A percentile compares a stretch with the other conserved stretches of the same genome.
These are phyloP conservation scores for Haematococcus sp. DNA, from an alignment of 139 green algal species.

Conservation along the genomic window DNA sequence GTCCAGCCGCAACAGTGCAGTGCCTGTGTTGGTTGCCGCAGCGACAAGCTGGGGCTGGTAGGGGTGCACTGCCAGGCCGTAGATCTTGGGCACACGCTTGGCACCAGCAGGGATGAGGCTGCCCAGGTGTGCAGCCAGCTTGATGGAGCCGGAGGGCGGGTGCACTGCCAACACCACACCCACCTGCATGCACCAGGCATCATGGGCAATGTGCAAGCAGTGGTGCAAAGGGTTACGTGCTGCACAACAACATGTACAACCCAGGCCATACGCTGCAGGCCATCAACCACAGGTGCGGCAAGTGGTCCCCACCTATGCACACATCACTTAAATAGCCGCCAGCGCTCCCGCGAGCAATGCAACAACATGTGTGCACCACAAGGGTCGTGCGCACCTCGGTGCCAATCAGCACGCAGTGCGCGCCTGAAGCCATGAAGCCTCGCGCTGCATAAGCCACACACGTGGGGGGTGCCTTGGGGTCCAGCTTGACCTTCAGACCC, in stretches of 20 bases:
- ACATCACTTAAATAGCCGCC: too few relatives aligned
- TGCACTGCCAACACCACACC: slow-evolving; percentile 30
- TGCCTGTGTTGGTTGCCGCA: slow-evolving; percentile 41
- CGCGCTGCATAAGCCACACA: slow-evolving; percentile 30
- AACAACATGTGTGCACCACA: too few relatives aligned
- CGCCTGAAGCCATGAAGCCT: slow-evolving; percentile 14
- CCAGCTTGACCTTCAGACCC: slow-evolving; percentile 20
- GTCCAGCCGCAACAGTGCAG: slow-evolving; percentile 30
- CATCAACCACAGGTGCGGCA: too few relatives aligned
- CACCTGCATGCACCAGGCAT: slow-evolving; percentile 7
- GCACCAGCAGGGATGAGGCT: slow-evolving; percentile 2
- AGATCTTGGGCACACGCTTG: slow-evolving; percentile 54
- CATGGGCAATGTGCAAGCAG: neutral
- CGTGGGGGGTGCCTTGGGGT: slow-evolving; percentile 22
- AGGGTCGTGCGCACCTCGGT: slow-evolving; percentile 26
- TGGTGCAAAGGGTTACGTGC: too few relatives aligned
- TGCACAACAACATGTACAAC: too few relatives aligned
- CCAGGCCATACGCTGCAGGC: too few relatives aligned
- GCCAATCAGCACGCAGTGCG: slow-evolving; percentile 31
- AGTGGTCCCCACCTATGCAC: too few relatives aligned
- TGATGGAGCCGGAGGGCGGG: slow-evolving; percentile 20
- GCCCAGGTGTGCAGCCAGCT: slow-evolving; percentile 19
- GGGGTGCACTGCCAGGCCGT: slow-evolving; percentile 43
- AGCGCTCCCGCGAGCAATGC: too few relatives aligned
- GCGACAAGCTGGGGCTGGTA: slow-evolving; percentile 33